A percentile compares a stretch with the other conserved stretches of the same genome.
Conservation (phyloP, 2,329 filamentous ascomycete species). For the Pseudocercospora cruenta region DNA sequence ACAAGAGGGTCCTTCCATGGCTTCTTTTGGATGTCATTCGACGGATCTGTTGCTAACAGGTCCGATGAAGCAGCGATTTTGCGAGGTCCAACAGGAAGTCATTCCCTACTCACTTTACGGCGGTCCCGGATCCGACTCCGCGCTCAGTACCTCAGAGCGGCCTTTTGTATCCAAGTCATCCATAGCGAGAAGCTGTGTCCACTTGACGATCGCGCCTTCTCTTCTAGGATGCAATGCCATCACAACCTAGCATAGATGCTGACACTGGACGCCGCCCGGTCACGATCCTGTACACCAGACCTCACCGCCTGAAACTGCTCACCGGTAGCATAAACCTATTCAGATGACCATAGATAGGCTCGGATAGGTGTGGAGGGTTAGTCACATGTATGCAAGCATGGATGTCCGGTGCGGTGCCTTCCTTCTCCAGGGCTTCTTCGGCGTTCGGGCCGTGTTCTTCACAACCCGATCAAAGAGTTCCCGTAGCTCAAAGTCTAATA, state of each 20-base stretch:
- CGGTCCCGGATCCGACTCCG: not conserved
- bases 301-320: not conserved
- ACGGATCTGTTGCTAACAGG: not conserved
- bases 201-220: not conserved
- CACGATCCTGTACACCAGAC: not conserved
- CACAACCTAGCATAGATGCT: not conserved
- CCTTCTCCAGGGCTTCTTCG: not conserved
- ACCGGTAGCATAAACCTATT: not conserved
- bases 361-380: not conserved
- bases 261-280: not conserved
- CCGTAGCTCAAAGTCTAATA: slow-evolving; percentile 12
- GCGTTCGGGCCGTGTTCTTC: slow-evolving; percentile 5
- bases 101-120: not conserved
- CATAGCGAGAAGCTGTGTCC: not conserved
- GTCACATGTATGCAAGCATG: not conserved
- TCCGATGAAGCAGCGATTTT: not conserved
- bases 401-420: not conserved
- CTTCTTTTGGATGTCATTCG: not conserved
- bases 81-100: slow-evolving; percentile 1
- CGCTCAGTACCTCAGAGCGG: not conserved
- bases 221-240: not conserved
- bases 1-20: not conserved
- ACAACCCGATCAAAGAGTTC: slow-evolving; percentile 3
- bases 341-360: not conserved
- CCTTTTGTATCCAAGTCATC: not conserved